These are phyloP conservation scores for Ceratocystiopsis minuta DNA, from an alignment of 2,329 filamentous ascomycete genomes.

Conservation along the genomic window DNA sequence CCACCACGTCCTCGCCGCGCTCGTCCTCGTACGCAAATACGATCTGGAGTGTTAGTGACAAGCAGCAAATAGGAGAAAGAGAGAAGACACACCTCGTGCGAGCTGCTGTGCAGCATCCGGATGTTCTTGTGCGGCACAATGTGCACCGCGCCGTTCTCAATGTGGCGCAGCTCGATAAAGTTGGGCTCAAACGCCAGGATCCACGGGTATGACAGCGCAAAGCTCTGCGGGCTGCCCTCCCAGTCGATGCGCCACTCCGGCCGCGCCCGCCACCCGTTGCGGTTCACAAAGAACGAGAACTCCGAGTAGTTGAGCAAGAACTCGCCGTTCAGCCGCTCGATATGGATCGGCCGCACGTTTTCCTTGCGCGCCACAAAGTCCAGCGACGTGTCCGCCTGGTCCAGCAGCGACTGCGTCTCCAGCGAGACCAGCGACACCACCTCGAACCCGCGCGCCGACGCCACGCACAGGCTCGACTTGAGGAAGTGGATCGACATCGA, in stretches of 20 bases:
- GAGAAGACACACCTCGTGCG: constrained; percentile 59
- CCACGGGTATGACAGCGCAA: constrained; percentile 91
- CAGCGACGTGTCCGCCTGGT: constrained; percentile 92
- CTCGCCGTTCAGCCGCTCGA: constrained; percentile 90
- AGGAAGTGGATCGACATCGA: constrained; percentile 98
- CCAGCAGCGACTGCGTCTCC: constrained; percentile 92
- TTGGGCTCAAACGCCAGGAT: constrained; percentile 94
- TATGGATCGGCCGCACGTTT: constrained; percentile 86
- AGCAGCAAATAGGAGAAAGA: not conserved
- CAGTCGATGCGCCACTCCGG: constrained; percentile 96
- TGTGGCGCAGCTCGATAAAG: constrained; percentile 91
- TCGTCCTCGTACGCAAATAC: constrained; percentile 97
- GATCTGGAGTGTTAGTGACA: constrained; percentile 40
- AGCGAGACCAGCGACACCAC: constrained; percentile 91
- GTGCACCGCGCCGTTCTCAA: constrained; percentile 86
- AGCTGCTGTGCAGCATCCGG: constrained; percentile 91
- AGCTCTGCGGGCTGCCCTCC: constrained; percentile 84
- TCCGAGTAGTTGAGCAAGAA: constrained; percentile 97
- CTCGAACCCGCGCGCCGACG: constrained; percentile 88
- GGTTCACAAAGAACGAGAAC: constrained; percentile 97
- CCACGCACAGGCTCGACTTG: constrained; percentile 89
- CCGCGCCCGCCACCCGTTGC: constrained; percentile 90
- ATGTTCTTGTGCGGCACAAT: constrained; percentile 95
- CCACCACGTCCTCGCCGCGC: constrained; percentile 77
- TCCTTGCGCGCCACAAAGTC: constrained; percentile 93